Evolutionary conservation across 2,329 filamentous ascomycete genomes (phyloP).

Genomic region (Fusarium illudens): DNA sequence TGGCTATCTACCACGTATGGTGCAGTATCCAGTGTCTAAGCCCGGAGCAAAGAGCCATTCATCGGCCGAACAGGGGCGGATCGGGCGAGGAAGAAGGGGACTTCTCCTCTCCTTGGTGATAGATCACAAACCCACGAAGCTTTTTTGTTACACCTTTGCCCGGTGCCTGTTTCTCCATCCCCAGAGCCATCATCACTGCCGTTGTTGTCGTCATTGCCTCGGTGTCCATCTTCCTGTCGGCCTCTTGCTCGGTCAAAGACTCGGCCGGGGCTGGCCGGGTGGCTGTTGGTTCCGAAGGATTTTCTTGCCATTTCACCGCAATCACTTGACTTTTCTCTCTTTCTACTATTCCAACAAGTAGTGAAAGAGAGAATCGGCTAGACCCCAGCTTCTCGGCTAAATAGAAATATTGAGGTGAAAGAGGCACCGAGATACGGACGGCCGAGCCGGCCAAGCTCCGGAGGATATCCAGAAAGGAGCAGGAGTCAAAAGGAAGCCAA

Average conservation of each 20-base stretch:
- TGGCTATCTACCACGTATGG: neutral
- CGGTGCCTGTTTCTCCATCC: neutral
- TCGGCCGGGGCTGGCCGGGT: slow-evolving; percentile 11
- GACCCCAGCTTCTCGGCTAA: slow-evolving; percentile 36
- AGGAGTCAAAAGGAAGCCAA: slow-evolving; percentile 16
- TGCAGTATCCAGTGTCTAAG: neutral
- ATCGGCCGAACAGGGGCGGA: neutral
- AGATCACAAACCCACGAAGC: neutral
- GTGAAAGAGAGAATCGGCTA: neutral
- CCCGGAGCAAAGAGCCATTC: neutral
- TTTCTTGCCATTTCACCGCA: slow-evolving; percentile 9
- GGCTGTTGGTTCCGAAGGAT: slow-evolving; percentile 1
- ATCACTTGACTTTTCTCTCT: slow-evolving; percentile 7
- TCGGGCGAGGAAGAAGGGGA: neutral
- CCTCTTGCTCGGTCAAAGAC: slow-evolving; percentile 8
- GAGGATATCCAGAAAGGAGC: slow-evolving; percentile 20
- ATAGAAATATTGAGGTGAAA: slow-evolving; percentile 33
- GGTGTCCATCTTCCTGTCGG: neutral
- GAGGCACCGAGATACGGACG: slow-evolving; percentile 37
- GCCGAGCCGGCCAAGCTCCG: slow-evolving; percentile 34
- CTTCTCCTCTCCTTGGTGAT: neutral
- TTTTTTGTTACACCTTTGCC: neutral
- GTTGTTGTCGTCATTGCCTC: slow-evolving; percentile 10
- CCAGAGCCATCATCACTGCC: slow-evolving; percentile 4
- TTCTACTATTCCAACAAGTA: neutral